A percentile compares a stretch with the other conserved stretches of the same genome.
These are phyloP conservation scores for Eimeria zaria DNA, from an alignment of 169 alveolate genomes.

Conservation along the genomic window DNA sequence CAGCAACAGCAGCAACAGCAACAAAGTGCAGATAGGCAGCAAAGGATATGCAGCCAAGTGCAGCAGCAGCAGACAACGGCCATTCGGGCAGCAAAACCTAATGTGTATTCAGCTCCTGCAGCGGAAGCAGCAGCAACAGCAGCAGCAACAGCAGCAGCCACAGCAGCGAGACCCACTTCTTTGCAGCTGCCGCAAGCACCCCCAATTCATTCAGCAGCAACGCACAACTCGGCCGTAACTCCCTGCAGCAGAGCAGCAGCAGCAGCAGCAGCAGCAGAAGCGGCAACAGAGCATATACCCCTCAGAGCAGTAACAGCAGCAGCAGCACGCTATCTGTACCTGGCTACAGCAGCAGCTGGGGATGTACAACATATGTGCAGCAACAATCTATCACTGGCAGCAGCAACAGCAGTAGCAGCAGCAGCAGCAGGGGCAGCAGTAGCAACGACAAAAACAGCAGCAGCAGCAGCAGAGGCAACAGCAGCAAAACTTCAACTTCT, in stretches of 20 bases:
- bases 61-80: background rate
- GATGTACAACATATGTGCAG: too few relatives aligned
- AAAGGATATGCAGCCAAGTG: background rate
- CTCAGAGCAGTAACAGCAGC: too few relatives aligned
- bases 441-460: background rate
- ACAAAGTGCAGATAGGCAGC: background rate
- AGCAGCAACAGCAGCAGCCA: background rate
- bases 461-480: background rate
- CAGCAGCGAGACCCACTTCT: background rate
- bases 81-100: too few relatives aligned
- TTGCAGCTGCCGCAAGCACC: conserved; percentile 17
- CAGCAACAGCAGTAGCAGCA: conserved; percentile 9
- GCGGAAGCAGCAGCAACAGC: conserved; percentile 22
- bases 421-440: background rate
- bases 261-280: conserved; percentile 21
- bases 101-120: too few relatives aligned
- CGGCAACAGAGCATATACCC: too few relatives aligned
- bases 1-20: too few relatives aligned
- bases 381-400: background rate
- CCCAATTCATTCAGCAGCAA: conserved; percentile 32
- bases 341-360: too few relatives aligned
- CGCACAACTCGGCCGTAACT: conserved; percentile 31
- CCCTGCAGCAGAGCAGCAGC: too few relatives aligned
- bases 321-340: too few relatives aligned
- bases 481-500: background rate